These are phyloP conservation scores for Chrysanthemum lavandulifolium DNA, from an alignment of 129 eudicot species.

Conservation along the genomic window DNA sequence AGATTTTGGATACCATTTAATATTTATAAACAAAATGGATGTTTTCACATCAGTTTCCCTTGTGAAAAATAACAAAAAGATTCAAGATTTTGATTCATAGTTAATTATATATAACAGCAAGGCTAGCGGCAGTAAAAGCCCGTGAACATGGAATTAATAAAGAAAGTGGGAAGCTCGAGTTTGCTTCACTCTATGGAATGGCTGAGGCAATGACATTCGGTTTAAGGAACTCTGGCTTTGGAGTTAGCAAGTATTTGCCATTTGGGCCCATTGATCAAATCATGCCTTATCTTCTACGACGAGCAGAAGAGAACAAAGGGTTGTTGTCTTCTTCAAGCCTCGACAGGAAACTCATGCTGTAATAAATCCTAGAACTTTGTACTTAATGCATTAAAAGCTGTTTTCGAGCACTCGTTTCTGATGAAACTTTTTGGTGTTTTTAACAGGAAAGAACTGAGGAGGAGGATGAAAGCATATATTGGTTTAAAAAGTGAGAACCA, in stretches of 20 bases:
- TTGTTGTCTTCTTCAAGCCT: conserved; percentile 55
- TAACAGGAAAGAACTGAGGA: conserved; percentile 68
- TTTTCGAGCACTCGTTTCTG: background rate
- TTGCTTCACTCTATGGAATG: conserved; percentile 90
- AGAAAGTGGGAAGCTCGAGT: conserved; percentile 57
- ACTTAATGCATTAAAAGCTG: background rate
- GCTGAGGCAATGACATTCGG: conserved; percentile 70
- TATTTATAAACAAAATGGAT: background rate
- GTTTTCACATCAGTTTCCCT: background rate
- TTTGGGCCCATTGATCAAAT: conserved; percentile 85
- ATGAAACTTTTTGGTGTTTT: background rate
- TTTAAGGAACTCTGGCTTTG: conserved; percentile 68
- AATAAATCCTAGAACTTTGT: background rate
- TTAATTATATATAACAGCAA: conserved; percentile 36
- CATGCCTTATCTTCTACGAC: conserved; percentile 84
- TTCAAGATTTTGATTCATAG: background rate
- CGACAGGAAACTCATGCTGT: conserved; percentile 79
- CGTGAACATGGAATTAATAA: conserved; percentile 51
- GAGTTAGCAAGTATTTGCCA: conserved; percentile 84
- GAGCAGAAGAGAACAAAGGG: conserved; percentile 96
- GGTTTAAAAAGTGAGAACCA: conserved; percentile 15
- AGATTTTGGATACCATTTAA: background rate
- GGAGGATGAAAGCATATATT: conserved; percentile 48
- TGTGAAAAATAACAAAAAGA: background rate
- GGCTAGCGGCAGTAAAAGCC: conserved; percentile 61